phyloP scores from a whole-genome alignment of 1,284 basidiomycete genomes.

The Mycena sp. region DNA sequence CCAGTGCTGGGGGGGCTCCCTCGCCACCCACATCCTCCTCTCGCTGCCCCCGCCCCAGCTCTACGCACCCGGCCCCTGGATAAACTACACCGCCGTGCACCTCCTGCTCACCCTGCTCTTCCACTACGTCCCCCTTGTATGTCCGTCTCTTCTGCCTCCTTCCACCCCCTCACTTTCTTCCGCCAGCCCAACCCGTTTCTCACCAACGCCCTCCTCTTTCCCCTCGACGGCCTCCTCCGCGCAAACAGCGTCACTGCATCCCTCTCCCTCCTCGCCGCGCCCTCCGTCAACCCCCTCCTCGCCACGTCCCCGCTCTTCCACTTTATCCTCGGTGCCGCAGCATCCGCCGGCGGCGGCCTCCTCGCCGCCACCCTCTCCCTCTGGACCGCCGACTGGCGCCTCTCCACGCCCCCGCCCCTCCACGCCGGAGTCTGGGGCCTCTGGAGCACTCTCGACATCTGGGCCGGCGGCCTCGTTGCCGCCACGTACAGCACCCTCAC shows the following conservation, averaged over 20 bases:
- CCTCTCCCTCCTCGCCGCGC: constrained; percentile 44
- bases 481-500: constrained; percentile 42
- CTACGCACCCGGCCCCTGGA: constrained; percentile 52
- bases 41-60: constrained; percentile 55
- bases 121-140: constrained; percentile 45
- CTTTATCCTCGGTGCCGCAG: constrained; percentile 53
- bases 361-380: constrained; percentile 51
- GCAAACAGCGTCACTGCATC: constrained; percentile 48
- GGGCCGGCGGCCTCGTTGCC: constrained; percentile 55
- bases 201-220: constrained; percentile 55
- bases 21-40: constrained; percentile 52
- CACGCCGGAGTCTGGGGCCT: constrained; percentile 45
- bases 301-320: constrained; percentile 50
- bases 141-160: constrained; percentile 23
- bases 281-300: constrained; percentile 44
- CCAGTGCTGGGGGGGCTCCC: constrained; percentile 58
- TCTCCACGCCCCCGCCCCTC: constrained; percentile 52
- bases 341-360: constrained; percentile 53
- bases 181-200: constrained; percentile 38
- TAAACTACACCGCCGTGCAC: constrained; percentile 57
- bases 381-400: constrained; percentile 51
- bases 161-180: constrained; percentile 23
- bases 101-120: constrained; percentile 53
- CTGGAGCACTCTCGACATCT: constrained; percentile 52
- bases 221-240: constrained; percentile 57